phyloP scores from a whole-genome alignment of 2,329 filamentous ascomycete species.

The Lojkania enalia region DNA sequence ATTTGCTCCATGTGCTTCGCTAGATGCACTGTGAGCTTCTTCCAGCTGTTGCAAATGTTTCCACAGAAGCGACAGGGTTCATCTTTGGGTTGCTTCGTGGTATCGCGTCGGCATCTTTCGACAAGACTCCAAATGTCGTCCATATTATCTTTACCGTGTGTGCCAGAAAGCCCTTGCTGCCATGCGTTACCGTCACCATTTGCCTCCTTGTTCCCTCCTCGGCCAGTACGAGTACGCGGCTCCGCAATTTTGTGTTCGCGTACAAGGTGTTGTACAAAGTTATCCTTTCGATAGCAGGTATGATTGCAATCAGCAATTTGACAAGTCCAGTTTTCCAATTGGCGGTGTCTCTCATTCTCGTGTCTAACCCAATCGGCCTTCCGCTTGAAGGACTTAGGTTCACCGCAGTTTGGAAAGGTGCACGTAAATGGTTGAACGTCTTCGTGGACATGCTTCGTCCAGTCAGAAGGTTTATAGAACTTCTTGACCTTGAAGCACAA shows the following conservation, averaged over 20 bases:
- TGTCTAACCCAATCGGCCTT: conserved; percentile 97
- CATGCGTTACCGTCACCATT: conserved; percentile 32
- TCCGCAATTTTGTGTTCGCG: conserved; percentile 87
- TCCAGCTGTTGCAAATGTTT: conserved; percentile 80
- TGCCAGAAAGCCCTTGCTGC: not conserved
- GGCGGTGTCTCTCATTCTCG: conserved; percentile 87
- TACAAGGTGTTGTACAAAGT: conserved; percentile 90
- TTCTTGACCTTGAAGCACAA: conserved; percentile 84
- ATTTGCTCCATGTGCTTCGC: conserved; percentile 95
- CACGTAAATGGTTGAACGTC: conserved; percentile 93
- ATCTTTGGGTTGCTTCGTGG: conserved; percentile 64
- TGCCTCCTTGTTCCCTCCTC: conserved; percentile 45
- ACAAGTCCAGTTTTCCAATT: conserved; percentile 90
- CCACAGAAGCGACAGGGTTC: conserved; percentile 89
- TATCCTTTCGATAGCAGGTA: conserved; percentile 83
- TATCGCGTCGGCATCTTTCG: conserved; percentile 75
- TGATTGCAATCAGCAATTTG: conserved; percentile 79
- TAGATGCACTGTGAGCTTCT: conserved; percentile 90
- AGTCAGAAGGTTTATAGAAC: conserved; percentile 89
- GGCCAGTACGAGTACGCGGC: conserved; percentile 72
- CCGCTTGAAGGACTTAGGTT: conserved; percentile 89
- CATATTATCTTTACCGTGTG: conserved; percentile 18
- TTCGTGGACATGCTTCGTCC: conserved; percentile 95
- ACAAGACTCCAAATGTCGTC: conserved; percentile 78
- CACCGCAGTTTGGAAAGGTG: conserved; percentile 80